Evolutionary conservation across 192 early-diverging fungal species (phyloP), one percentile per base, ranked within the genome.

Genomic region (Hyaloraphidium curvatum): DNA sequence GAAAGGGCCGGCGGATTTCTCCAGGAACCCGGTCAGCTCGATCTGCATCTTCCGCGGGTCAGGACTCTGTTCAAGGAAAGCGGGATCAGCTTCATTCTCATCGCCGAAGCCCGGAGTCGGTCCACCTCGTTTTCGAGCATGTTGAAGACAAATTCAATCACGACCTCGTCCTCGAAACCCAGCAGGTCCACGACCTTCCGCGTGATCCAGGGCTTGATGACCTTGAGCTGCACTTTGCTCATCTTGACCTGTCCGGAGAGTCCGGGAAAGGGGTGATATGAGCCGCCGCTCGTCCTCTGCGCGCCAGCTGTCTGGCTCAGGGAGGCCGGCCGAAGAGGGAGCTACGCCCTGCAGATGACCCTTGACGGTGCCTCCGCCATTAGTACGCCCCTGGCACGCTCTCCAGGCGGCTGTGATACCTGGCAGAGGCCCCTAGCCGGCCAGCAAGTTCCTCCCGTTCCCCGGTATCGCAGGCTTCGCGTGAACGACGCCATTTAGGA

Each of bases 11-110:
- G 94, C 71, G 28, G 85, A 88, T 19, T 69, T 71, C 58, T 91
- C 87, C 19, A 98, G 66, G 55, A 98, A 98, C 9, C 91, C 90
- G 1, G 89, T 90, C 5, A 98, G 69, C 56, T 88, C 87, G 53
- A 96, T 89, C 64, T 98, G 94, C 72, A 98, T 87, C 17, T 72
- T 58, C 55, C 79, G 82, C 31, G 91, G 86, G 66, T 97, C 93
- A 9, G 82, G 77, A 2, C 65, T 72, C 74, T 83, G 23, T 14
- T 25, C 19, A 11, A 9, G 43, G 43, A 50, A 59, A 43, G 21
- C 14, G 14, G 26, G 22, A 48, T 7, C 33, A 37, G 31, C 26
- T 16, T 11, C 37, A 39, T 14, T 16, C 28, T 33, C 1, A 23
- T 25, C 40, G 19, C 54, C 40, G 2, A 31, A 43, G 28, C 17